Base-by-base conservation (phyloP, 208 protist species). In the Acanthamoeba comandoni region DNA sequence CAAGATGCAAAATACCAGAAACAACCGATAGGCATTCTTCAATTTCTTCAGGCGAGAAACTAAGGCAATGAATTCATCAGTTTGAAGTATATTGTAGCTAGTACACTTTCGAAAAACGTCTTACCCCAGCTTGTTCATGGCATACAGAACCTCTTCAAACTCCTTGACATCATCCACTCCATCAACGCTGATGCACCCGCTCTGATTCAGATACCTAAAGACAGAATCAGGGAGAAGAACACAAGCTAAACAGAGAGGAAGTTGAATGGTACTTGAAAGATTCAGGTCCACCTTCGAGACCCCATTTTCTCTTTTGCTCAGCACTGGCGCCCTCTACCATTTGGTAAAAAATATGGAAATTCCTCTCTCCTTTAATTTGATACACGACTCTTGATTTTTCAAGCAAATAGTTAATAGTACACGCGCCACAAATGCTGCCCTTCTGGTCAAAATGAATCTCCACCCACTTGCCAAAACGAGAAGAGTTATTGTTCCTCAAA, bases 311-410 rank as follows among this genome's bases (percentile, higher is more conserved):
- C 49, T 49, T 73, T 22, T 60, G 62, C 24, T 67, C 62, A 51
- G 80, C 55, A 7, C 69, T 35, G 15, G 69, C 64, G 65, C 87
- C 87, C 12, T 31, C 43, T 15, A 51, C 26, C 5, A 92, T 52
- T 94, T 99, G 97, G 93, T 98, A 98, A 84, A 98, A 98, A 64
- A 99, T 97, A 92, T 99, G 98, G 92, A 98, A 99, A 91, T 57
- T 94, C 43, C 94, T 65, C 79, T 97, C 95, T 43, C 94, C 90
- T 51, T 82, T 70, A 8, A 62, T 79, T 89, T 96, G 92, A 49
- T 57, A 93, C 13, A 94, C 75, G 22, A 94, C 93, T 13, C 82
- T 55, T 7, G 82, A 75, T 62, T 89, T 89, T 24, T 89, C 64
- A 17, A 69, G 49, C 2, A 89, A 19, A 22, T 73, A 89, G 64